phyloP scores from a whole-genome alignment of 2,329 filamentous ascomycete species.

The Cadophora sp. region DNA sequence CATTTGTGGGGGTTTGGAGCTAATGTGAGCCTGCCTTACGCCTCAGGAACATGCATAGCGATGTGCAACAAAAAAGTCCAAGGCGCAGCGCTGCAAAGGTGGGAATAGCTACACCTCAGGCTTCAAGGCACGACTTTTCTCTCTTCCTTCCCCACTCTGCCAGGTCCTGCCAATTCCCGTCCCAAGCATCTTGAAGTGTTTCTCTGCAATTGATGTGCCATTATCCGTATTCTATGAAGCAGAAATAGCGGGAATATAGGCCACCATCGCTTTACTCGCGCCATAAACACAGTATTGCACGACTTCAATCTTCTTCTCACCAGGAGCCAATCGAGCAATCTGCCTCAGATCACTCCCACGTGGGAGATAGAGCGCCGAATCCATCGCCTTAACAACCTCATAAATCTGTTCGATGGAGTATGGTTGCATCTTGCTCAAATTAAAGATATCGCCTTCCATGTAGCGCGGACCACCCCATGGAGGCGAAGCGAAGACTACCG shows the following conservation, averaged over 20 bases:
- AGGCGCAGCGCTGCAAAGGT: neutral
- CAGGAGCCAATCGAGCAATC: slow-evolving; percentile 64
- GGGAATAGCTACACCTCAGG: slow-evolving; percentile 23
- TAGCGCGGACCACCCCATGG: slow-evolving; percentile 78
- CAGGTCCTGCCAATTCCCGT: neutral
- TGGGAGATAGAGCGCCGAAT: slow-evolving; percentile 81
- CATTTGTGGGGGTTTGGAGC: neutral
- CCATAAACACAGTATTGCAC: slow-evolving; percentile 93
- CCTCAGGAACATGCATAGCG: slow-evolving; percentile 31
- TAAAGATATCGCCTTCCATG: slow-evolving; percentile 73
- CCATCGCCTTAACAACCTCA: slow-evolving; percentile 63
- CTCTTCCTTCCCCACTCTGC: neutral
- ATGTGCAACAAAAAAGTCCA: slow-evolving; percentile 31
- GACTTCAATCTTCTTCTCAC: slow-evolving; percentile 68
- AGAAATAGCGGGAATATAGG: slow-evolving; percentile 57
- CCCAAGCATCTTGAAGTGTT: neutral
- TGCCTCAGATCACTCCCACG: slow-evolving; percentile 84
- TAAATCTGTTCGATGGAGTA: slow-evolving; percentile 75
- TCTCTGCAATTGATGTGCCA: neutral
- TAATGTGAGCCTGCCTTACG: slow-evolving; percentile 32
- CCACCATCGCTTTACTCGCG: slow-evolving; percentile 82
- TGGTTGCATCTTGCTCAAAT: slow-evolving; percentile 85
- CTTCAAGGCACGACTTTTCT: slow-evolving; percentile 28
- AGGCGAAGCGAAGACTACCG: slow-evolving; percentile 72
- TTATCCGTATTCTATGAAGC: neutral